Conservation (phyloP, 257 asterid species). For the Solanum pinnatisectum region DNA sequence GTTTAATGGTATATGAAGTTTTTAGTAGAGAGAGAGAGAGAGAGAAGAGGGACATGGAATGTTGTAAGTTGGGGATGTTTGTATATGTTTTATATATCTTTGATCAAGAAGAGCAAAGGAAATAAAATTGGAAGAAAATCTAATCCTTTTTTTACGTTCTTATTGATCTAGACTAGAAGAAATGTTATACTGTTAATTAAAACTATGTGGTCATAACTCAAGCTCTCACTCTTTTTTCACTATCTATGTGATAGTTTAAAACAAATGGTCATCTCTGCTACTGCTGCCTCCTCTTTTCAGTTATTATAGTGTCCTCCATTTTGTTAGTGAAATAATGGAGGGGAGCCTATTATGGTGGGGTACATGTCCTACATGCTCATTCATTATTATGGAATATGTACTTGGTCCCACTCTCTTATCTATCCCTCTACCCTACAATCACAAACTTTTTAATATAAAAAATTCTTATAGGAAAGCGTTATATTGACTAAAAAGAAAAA, state of each 20-base stretch:
- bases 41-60: not conserved
- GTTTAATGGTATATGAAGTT: not conserved
- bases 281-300: not conserved
- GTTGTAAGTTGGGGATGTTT: constrained; percentile 5
- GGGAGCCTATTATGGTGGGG: constrained; percentile 6
- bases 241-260: not conserved
- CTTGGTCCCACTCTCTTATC: not conserved
- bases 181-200: not conserved
- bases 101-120: not conserved
- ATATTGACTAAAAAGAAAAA: no score
- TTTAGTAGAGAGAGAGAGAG: not conserved
- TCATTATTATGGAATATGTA: not conserved
- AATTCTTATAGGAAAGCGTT: not conserved
- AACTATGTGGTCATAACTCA: not conserved
- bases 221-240: not conserved
- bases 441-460: not conserved
- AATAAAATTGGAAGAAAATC: not conserved
- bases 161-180: not conserved
- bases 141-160: not conserved
- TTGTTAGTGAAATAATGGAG: constrained; percentile 2
- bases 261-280: not conserved
- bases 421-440: not conserved
- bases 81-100: constrained; percentile 6
- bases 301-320: not conserved
- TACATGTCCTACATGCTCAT: not conserved